Evolutionary conservation across 192 early-diverging fungal genomes (phyloP).

Genomic region (Podila horticola): DNA sequence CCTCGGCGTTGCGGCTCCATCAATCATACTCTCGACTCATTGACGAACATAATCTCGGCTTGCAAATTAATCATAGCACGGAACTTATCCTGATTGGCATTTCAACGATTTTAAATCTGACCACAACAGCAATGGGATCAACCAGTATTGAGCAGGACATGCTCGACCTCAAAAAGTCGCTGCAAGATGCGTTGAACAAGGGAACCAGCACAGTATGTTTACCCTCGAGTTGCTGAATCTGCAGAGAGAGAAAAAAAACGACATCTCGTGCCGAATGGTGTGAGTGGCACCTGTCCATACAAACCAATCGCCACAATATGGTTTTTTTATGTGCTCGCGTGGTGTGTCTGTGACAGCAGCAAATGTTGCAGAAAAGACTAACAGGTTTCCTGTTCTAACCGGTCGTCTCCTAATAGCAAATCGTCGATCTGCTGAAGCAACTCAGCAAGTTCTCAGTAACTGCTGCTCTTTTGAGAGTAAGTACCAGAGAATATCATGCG

Average conservation of each 20-base stretch:
- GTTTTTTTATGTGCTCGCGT: not conserved
- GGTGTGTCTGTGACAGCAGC: not conserved
- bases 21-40: too few relatives aligned
- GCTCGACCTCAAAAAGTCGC: constrained; percentile 48
- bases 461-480: constrained; percentile 66
- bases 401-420: constrained; percentile 42
- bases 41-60: too few relatives aligned
- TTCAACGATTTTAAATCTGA: not conserved
- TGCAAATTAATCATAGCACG: too few relatives aligned
- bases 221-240: not conserved
- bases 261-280: too few relatives aligned
- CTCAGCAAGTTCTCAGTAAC: constrained; percentile 59
- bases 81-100: too few relatives aligned
- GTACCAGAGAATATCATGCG: not conserved
- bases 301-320: not conserved
- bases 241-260: not conserved
- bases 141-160: constrained; percentile 39
- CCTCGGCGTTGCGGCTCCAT: too few relatives aligned
- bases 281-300: not conserved
- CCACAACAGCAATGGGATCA: constrained; percentile 19
- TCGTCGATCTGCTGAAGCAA: constrained; percentile 56
- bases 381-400: not conserved
- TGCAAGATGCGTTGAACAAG: constrained; percentile 40
- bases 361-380: not conserved
- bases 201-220: constrained; percentile 33